phyloP scores from a whole-genome alignment of 164 flowering plant species.

The Vitis rotundifolia region DNA sequence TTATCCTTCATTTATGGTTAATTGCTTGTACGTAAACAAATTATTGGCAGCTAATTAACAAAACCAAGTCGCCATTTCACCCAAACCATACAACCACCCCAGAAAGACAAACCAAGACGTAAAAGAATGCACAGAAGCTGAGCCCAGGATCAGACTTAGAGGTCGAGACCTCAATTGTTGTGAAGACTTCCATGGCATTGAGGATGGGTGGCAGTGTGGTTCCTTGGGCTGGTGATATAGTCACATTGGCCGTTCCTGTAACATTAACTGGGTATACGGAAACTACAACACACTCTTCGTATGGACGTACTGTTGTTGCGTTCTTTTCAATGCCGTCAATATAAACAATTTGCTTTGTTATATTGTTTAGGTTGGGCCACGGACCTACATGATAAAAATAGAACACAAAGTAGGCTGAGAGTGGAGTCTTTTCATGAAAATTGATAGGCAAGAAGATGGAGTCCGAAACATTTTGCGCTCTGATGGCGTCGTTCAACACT shows the following conservation, averaged over 20 bases:
- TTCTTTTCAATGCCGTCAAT: neutral
- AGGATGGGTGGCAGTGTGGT: constrained; percentile 10
- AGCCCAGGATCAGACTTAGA: too few species aligned
- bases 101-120: neutral
- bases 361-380: neutral
- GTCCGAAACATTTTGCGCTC: neutral
- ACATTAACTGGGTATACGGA: constrained; percentile 3
- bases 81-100: too few species aligned
- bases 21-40: too few species aligned
- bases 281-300: neutral
- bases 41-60: too few species aligned
- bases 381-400: neutral
- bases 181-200: constrained; percentile 15
- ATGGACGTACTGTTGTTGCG: too few species aligned
- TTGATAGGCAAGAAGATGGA: constrained; percentile 1
- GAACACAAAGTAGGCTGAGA: constrained; percentile 17
- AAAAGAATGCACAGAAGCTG: neutral
- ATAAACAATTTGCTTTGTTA: neutral
- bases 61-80: too few species aligned
- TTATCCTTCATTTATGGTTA: too few species aligned
- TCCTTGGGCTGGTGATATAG: neutral
- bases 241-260: constrained; percentile 2
- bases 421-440: neutral
- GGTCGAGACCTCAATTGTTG: neutral
- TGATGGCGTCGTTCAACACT: neutral